Evolutionary conservation across 1,139 yeast genomes (phyloP).

Genomic region (Citeromyces siamensis): DNA sequence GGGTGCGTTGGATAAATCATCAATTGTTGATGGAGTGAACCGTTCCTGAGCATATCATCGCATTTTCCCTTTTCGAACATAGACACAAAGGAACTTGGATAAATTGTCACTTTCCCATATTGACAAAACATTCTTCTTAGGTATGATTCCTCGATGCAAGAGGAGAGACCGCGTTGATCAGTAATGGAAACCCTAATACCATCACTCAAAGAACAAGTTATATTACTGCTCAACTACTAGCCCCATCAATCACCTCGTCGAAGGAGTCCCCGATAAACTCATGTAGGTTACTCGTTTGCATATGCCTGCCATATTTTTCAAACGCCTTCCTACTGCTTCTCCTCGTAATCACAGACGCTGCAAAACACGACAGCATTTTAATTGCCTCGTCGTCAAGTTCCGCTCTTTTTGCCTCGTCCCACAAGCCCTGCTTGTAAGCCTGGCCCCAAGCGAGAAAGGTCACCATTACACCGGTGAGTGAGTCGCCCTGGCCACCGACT

Average conservation of each 20-base stretch:
- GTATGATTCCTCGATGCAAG: no score
- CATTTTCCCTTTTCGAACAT: no score
- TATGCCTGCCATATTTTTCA: constrained; percentile 52
- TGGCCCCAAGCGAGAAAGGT: constrained; percentile 56
- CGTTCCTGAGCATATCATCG: no score
- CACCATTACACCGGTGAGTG: constrained; percentile 60
- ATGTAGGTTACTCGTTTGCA: constrained; percentile 80
- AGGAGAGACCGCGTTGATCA: no score
- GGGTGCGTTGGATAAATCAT: no score
- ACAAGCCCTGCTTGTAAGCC: constrained; percentile 40
- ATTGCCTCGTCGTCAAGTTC: constrained; percentile 25
- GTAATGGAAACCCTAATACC: no score
- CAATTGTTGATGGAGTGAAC: no score
- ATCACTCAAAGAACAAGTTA: no score
- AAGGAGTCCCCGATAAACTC: constrained; percentile 54
- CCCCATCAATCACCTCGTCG: constrained; percentile 33
- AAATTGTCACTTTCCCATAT: no score
- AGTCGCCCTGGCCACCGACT: constrained; percentile 87
- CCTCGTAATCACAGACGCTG: constrained; percentile 62
- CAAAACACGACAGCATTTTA: constrained; percentile 53
- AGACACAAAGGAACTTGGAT: no score
- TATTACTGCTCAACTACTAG: neutral
- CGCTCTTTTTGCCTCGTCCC: constrained; percentile 29
- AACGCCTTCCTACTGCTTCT: constrained; percentile 57
- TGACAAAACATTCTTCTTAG: no score